Evolutionary conservation across 2,329 filamentous ascomycete species (phyloP).

Genomic region (Thelonectria rubi): DNA sequence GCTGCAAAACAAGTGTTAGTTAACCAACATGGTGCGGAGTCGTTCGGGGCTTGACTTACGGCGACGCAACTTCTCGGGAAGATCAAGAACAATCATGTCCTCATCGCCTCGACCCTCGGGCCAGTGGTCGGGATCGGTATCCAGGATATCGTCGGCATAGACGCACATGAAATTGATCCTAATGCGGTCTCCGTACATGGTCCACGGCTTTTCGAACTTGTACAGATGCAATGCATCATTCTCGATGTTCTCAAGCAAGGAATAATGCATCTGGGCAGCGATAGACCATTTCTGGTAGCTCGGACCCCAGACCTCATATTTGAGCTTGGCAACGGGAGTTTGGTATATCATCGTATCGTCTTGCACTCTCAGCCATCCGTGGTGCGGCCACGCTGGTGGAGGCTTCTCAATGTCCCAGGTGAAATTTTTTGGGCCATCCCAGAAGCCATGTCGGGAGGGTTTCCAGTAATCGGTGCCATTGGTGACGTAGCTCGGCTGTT

Average conservation of each 20-base stretch:
- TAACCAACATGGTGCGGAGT: not conserved
- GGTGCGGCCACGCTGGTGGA: not conserved
- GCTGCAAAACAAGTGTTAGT: conserved; percentile 12
- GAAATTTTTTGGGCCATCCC: conserved; percentile 24
- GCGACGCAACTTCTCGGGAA: conserved; percentile 26
- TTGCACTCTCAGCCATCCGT: conserved; percentile 29
- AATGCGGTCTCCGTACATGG: conserved; percentile 31
- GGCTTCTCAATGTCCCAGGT: conserved; percentile 8
- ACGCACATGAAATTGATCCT: conserved; percentile 36
- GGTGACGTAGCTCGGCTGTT: not conserved
- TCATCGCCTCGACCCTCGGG: conserved; percentile 14
- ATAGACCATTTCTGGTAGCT: conserved; percentile 34
- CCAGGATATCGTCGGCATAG: conserved; percentile 29
- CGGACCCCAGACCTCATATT: conserved; percentile 28
- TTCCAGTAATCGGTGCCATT: conserved; percentile 28
- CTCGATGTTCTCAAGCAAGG: conserved; percentile 34
- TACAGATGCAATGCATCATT: conserved; percentile 30
- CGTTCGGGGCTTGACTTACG: conserved; percentile 21
- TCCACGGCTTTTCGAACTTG: conserved; percentile 30
- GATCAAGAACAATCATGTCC: conserved; percentile 23
- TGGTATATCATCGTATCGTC: conserved; percentile 24
- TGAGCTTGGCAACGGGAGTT: conserved; percentile 26
- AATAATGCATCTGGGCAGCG: conserved; percentile 34
- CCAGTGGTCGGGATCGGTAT: conserved; percentile 19
- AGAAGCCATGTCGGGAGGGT: conserved; percentile 24